Evolutionary conservation across 768 basidiomycete species (phyloP), one percentile per base, ranked within the genome.

Genomic region (Lenzites betulinus): DNA sequence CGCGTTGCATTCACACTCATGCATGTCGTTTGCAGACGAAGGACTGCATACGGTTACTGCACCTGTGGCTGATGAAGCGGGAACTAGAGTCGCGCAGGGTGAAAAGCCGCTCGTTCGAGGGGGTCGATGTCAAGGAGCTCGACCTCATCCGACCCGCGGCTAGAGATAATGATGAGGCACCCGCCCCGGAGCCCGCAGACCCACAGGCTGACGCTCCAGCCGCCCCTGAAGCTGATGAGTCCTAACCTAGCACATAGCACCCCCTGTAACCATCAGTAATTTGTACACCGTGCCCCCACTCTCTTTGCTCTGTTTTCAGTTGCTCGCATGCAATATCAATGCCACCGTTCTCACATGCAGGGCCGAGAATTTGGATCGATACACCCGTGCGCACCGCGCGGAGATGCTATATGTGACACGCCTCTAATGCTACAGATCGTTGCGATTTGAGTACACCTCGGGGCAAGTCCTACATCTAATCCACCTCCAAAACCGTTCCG

Each of bases 401-500:
- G 52, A 54, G 52, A 47, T 59, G 44, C 49, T 54, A 60, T 60
- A 54, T 53, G 59, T 51, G 43, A 60, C 57, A 66, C 53, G 63
- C 66, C 65, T 66, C 64, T 69, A 69, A 51, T 62, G 69, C 66
- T 70, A 70, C 69, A 63, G 51, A 64, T 51, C 51, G 52, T 52
- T 48, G 63, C 61, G 51, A 55, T 22, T 54, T 42, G 51, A 54
- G 35, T 52, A 48, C 51, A 61, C 54, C 58, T 30, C 30, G 58
- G 28, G 23, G 42, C 46, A 35, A 42, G 49, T 13, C 22, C 22
- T 3, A 13, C 22, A 12, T 63, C 51, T 59, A 90, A 69, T 91
- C 89, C 70, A 91, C 83, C 72, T 93, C 92, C 66, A 93, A 77
- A 62, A 90, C 84, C 20, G 90, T 92, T 53, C 92, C 92, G 20